phyloP scores from a whole-genome alignment of 2,329 filamentous ascomycete species.

The Botrytis elliptica region DNA sequence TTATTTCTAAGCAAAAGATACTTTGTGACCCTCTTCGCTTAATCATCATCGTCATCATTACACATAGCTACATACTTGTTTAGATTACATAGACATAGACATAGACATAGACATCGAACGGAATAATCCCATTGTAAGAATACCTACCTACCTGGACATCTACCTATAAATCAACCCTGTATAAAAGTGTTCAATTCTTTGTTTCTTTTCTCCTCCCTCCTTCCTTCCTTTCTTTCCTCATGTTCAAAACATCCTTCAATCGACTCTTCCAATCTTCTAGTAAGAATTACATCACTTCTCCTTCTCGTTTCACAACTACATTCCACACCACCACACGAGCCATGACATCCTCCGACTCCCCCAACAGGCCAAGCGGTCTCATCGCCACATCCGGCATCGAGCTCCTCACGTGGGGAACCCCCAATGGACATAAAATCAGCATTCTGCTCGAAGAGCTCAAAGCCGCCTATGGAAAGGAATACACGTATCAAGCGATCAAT shows the following conservation, averaged over 20 bases:
- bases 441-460: conserved; percentile 66
- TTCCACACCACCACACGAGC: not conserved
- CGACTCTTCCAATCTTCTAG: conserved; percentile 32
- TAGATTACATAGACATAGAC: not conserved
- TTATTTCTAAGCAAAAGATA: not conserved
- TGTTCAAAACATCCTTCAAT: conserved; percentile 33
- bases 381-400: conserved; percentile 64
- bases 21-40: not conserved
- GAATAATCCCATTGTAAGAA: not conserved
- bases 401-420: conserved; percentile 58
- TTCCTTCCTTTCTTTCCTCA: conserved; percentile 24
- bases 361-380: conserved; percentile 50
- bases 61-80: not conserved
- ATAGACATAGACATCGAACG: conserved; percentile 1
- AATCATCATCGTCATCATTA: not conserved
- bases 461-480: conserved; percentile 60
- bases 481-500: conserved; percentile 58
- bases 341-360: conserved; percentile 33
- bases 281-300: conserved; percentile 26
- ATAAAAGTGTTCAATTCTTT: not conserved
- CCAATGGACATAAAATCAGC: conserved; percentile 56
- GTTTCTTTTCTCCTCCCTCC: conserved; percentile 17
- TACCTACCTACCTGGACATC: not conserved
- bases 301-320: not conserved
- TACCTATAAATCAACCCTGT: not conserved